phyloP scores from a whole-genome alignment of 139 green algal genomes.

The Edaphochlamys debaryana region DNA sequence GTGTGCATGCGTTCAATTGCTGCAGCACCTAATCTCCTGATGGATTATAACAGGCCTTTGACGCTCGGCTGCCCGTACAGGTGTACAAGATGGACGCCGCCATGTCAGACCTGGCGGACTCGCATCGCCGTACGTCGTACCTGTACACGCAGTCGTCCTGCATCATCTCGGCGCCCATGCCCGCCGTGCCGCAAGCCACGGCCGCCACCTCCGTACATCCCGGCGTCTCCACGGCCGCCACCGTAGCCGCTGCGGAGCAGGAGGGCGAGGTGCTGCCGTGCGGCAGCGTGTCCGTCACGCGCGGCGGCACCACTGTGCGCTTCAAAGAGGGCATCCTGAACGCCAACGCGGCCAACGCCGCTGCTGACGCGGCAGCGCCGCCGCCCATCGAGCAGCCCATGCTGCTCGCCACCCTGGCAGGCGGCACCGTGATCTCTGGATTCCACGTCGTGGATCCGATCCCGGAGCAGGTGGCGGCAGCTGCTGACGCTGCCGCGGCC shows the following conservation, averaged over 20 bases:
- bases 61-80: too few relatives aligned
- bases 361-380: not conserved
- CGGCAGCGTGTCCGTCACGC: conserved; percentile 12
- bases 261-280: not conserved
- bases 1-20: too few relatives aligned
- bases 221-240: conserved; percentile 29
- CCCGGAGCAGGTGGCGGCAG: not conserved
- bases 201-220: not conserved
- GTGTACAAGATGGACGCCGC: conserved; percentile 41
- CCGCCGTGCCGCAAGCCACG: not conserved
- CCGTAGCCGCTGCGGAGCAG: not conserved
- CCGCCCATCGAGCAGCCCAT: not conserved
- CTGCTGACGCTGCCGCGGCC: not conserved
- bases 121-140: conserved; percentile 18
- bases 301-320: not conserved
- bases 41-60: too few relatives aligned
- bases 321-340: not conserved
- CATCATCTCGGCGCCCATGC: conserved; percentile 10
- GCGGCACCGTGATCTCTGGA: conserved; percentile 14
- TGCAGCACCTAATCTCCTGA: too few relatives aligned
- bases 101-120: conserved; percentile 3
- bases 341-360: not conserved
- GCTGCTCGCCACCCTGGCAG: conserved; percentile 36
- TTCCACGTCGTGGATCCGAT: conserved; percentile 3
- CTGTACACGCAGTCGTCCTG: conserved; percentile 17